Evolutionary conservation across 1,139 yeast species (phyloP).

Genomic region (Scheffersomyces parashehatae): DNA sequence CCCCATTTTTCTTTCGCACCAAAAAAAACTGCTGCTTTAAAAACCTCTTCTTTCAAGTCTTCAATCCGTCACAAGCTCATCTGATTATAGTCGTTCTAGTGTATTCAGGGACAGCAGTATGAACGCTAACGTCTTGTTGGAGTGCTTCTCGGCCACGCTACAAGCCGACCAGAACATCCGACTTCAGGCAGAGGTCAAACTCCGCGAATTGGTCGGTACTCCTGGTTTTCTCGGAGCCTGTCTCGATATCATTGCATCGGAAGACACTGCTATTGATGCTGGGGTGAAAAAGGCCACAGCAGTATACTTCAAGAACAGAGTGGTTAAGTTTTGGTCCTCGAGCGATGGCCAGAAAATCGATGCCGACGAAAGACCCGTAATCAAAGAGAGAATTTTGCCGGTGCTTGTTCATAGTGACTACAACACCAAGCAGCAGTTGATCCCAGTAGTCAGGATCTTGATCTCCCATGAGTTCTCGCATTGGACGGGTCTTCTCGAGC

Average conservation of each 20-base stretch:
- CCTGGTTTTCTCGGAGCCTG: constrained; percentile 86
- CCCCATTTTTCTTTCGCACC: neutral
- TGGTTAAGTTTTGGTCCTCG: constrained; percentile 63
- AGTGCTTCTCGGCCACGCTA: constrained; percentile 81
- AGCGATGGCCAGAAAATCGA: constrained; percentile 40
- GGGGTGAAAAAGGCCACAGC: constrained; percentile 79
- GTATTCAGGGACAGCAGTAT: constrained; percentile 26
- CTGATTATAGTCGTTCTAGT: too few species aligned
- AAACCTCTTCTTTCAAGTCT: neutral
- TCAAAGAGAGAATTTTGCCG: constrained; percentile 60
- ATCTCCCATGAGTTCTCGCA: constrained; percentile 70
- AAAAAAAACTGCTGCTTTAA: neutral
- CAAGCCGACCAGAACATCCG: constrained; percentile 66
- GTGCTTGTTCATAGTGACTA: constrained; percentile 46
- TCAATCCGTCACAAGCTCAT: neutral
- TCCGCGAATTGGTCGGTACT: constrained; percentile 53
- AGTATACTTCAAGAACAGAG: constrained; percentile 79
- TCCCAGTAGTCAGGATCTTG: constrained; percentile 68
- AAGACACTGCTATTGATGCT: constrained; percentile 41
- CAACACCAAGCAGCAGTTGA: constrained; percentile 57
- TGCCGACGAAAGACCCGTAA: constrained; percentile 68
- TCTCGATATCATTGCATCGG: constrained; percentile 59
- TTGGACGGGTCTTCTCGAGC: constrained; percentile 70
- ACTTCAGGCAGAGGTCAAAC: constrained; percentile 66
- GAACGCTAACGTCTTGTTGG: constrained; percentile 69